These are phyloP conservation scores for Candida alai DNA, from an alignment of 805 yeast species.

Conservation along the genomic window DNA sequence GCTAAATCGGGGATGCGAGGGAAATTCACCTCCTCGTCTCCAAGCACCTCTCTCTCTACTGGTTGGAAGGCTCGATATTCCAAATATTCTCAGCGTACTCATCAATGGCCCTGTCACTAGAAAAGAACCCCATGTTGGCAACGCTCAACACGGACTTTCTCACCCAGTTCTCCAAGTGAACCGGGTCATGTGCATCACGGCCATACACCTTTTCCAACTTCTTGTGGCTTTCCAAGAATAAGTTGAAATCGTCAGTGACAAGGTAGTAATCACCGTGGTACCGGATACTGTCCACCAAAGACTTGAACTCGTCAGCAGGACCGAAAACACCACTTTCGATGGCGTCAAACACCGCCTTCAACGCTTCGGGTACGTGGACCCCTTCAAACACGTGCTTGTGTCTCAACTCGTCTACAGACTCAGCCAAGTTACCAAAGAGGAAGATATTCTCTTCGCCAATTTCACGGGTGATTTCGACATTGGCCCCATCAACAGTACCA, in stretches of 20 bases:
- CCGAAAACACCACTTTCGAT: constrained; percentile 75
- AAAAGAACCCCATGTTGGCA: constrained; percentile 91
- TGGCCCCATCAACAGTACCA: constrained; percentile 97
- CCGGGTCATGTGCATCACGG: constrained; percentile 39
- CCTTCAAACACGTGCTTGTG: constrained; percentile 66
- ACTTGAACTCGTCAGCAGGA: constrained; percentile 57
- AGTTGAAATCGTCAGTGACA: constrained; percentile 85
- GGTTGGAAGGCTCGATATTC: constrained; percentile 74
- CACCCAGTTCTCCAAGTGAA: constrained; percentile 65
- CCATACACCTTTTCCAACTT: constrained; percentile 70
- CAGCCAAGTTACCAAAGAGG: constrained; percentile 86
- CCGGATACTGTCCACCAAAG: constrained; percentile 65
- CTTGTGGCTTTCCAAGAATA: constrained; percentile 77
- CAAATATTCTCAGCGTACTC: constrained; percentile 92
- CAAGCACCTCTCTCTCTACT: constrained; percentile 9
- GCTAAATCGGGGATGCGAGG: no score
- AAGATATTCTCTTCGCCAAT: constrained; percentile 91
- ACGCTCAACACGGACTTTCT: constrained; percentile 74
- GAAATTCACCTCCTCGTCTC: no score
- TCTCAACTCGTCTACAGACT: constrained; percentile 83
- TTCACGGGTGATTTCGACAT: constrained; percentile 91
- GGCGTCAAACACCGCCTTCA: constrained; percentile 58
- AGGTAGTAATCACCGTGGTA: constrained; percentile 81
- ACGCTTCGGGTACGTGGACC: constrained; percentile 53
- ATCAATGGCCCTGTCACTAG: constrained; percentile 84